Base-by-base conservation (phyloP, 495 filamentous ascomycete genomes). In the Tirmania nivea region DNA sequence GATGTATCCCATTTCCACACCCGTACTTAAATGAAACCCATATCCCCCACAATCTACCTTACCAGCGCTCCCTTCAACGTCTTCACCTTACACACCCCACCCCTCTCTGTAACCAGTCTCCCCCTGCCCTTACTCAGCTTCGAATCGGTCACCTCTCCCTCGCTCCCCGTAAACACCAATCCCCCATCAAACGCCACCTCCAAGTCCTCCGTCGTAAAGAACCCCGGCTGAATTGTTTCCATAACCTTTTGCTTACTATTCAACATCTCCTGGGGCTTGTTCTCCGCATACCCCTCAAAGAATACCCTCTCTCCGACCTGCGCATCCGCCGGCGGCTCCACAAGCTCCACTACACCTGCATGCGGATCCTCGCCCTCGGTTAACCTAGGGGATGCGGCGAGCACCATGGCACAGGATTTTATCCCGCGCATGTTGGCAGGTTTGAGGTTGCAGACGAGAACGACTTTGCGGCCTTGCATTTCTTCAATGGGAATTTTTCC, bases 231-330 rank as follows among this genome's bases (percentile, higher is more conserved):
- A 70, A 92, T 81, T 10, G 73, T 85, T 75, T 97, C 90, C 86
- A 87, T 96, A 53, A 95, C 69, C 78, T 94, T 95, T 78, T 95
- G 95, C 81, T 96, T 97, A 45, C 92, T 90, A 72, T 96, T 96
- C 59, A 97, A 75, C 52, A 84, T 73, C 57, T 79, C 79, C 72
- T 96, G 87, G 10, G 92, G 90, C 75, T 94, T 81, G 36, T 85
- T 87, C 59, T 78, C 72, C 2, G n/a, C 48, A 81, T 86, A 97
- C 50, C 92, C 90, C 61, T 97, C 86, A 66, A 97, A 96, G 71
- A 68, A 83, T 19, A 96, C 81, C 50, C 86, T 74, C 64, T 93
- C 84, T 55, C 90, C 90, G 35, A 86, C 82, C 55, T 74, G 70
- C 19, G 84, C 75, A 49, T 76, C 86, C n/a, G 69, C 72, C 2